Base-by-base conservation (phyloP, 208 protist genomes). In the Kentomonas sorsogonicus region DNA sequence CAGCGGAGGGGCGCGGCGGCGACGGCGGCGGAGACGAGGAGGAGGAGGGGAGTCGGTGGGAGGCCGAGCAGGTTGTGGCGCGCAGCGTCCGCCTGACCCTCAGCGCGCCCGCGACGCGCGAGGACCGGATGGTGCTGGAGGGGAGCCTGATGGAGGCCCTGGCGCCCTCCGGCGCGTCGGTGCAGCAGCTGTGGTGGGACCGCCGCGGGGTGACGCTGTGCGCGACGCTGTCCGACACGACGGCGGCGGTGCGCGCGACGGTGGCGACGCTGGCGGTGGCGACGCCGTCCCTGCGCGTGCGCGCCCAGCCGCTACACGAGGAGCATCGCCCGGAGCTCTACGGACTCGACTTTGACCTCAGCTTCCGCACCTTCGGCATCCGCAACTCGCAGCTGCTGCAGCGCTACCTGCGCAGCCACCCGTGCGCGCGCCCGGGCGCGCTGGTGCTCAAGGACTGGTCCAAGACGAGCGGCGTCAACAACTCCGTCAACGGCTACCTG, bases 391-490 rank as follows among this genome's bases (percentile, higher is more conserved):
- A 84, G 25, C 67, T 94, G 16, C 68, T 96, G 50, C 80, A 78
- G 5, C 76, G 76, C 16, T 96, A 93, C 56, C 76, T 94, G 51
- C 56, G 76, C 39, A 73, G 65, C 52, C 85, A 94, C 64, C 86
- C 87, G 10, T 92, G 84, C 46, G 83, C 81, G 34, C 75, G 90
- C 10, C 83, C 85, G 0, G 90, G 86, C 10, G 86, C 86, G 29
- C 69, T 91, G 40, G 86, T 93, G 31, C 63, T 96, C 52, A 96
- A 96, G 72, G 85, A 94, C 51, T 96, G 89, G 89, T 91, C 80
- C 26, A 96, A 96, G 64, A 86, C 72, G 15, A 86, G 74, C 44
- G 81, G 85, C 16, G 80, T 96, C 25, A 96, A 96, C 74, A 93
- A 96, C 72, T 91, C 86, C 25, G 62, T 90, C 5, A 86, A 88